A percentile compares a stretch with the other conserved stretches of the same genome.
Evolutionary conservation across 495 filamentous ascomycete species (phyloP).

Genomic region (Podospora pseudoanserina): DNA sequence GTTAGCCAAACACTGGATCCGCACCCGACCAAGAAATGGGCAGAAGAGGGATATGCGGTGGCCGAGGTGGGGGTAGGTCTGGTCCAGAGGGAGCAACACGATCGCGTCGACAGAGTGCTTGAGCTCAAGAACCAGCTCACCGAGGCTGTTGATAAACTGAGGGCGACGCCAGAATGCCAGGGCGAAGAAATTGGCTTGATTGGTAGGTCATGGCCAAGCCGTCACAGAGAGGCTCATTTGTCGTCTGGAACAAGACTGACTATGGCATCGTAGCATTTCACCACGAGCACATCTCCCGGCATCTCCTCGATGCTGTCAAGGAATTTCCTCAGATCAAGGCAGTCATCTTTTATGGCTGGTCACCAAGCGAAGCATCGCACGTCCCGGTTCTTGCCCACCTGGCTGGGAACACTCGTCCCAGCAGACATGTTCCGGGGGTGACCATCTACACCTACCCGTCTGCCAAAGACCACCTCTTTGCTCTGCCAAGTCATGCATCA

Average conservation of each 20-base stretch:
- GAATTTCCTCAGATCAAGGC: constrained; percentile 29
- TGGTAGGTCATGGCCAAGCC: constrained; percentile 26
- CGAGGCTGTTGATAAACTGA: constrained; percentile 23
- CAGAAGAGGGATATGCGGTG: constrained; percentile 56
- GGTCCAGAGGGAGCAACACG: not conserved
- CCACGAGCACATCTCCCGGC: not conserved
- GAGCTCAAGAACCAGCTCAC: constrained; percentile 11
- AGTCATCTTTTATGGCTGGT: constrained; percentile 31
- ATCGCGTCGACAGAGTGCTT: not conserved
- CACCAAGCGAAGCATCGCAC: not conserved
- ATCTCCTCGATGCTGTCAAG: constrained; percentile 16
- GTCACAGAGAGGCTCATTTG: not conserved
- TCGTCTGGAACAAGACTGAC: not conserved
- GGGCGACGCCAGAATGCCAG: not conserved
- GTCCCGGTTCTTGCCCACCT: constrained; percentile 26
- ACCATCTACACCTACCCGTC: constrained; percentile 33
- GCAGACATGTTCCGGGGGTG: not conserved
- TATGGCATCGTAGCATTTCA: not conserved
- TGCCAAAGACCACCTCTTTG: constrained; percentile 31
- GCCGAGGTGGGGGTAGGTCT: constrained; percentile 33
- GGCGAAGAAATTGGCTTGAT: constrained; percentile 34
- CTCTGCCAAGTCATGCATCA: constrained; percentile 38
- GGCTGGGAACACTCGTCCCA: not conserved
- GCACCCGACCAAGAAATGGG: constrained; percentile 54
- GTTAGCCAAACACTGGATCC: constrained; percentile 38